phyloP scores from a whole-genome alignment of 2,329 filamentous ascomycete species.

The Lecanicillium sp. region DNA sequence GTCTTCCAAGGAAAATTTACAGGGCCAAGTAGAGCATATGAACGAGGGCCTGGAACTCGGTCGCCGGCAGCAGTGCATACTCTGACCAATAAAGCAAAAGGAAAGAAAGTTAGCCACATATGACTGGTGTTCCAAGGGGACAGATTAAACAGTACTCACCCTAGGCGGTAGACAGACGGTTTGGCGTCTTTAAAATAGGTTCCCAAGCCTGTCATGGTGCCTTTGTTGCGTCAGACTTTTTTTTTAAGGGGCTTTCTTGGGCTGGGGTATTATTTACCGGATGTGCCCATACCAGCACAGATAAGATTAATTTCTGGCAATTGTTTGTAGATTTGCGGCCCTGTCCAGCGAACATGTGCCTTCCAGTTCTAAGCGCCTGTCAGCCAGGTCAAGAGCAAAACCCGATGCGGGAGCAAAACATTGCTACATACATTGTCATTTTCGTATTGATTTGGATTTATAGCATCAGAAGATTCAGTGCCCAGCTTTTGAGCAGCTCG shows the following conservation, averaged over 20 bases:
- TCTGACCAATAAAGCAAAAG: too few species aligned
- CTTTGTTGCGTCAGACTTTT: slow-evolving; percentile 15
- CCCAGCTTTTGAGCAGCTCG: slow-evolving; percentile 34
- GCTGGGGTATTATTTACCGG: slow-evolving; percentile 30
- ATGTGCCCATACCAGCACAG: slow-evolving; percentile 49
- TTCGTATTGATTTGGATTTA: slow-evolving; percentile 50
- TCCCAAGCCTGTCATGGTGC: slow-evolving; percentile 40
- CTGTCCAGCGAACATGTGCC: slow-evolving; percentile 50
- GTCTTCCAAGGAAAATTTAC: slow-evolving; percentile 50
- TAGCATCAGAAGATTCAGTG: slow-evolving; percentile 28
- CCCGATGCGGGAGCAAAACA: neutral
- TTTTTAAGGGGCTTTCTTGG: slow-evolving; percentile 17
- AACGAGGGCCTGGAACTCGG: slow-evolving; percentile 50
- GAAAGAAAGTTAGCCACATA: slow-evolving; percentile 8
- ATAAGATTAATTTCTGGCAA: slow-evolving; percentile 47
- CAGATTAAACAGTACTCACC: slow-evolving; percentile 9
- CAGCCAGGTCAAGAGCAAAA: neutral
- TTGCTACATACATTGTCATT: slow-evolving; percentile 30
- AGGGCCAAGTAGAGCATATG: slow-evolving; percentile 37
- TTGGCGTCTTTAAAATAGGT: slow-evolving; percentile 41
- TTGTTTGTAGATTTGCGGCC: slow-evolving; percentile 47
- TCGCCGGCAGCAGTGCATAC: slow-evolving; percentile 50
- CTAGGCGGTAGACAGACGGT: slow-evolving; percentile 34
- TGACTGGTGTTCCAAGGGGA: rapidly evolving
- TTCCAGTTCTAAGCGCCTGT: slow-evolving; percentile 37